These are phyloP conservation scores for Chlorella vulgaris DNA, from an alignment of 139 green algal genomes.

Conservation along the genomic window DNA sequence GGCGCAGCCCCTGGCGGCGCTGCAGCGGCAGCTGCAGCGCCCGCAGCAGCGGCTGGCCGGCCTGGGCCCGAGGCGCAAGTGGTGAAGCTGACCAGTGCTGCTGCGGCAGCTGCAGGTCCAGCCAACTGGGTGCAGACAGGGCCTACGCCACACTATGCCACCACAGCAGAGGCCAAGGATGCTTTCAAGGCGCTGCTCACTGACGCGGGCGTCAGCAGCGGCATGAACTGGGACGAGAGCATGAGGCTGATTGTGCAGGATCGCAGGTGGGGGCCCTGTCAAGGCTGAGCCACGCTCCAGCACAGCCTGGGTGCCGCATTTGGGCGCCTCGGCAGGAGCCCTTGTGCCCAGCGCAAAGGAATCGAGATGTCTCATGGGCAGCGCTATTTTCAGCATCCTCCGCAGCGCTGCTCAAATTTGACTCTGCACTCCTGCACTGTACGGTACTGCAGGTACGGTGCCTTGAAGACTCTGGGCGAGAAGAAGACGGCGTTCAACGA, in stretches of 20 bases:
- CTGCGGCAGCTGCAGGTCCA: background rate
- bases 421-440: background rate
- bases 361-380: too few relatives aligned
- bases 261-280: conserved; percentile 26
- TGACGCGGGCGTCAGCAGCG: conserved; percentile 52
- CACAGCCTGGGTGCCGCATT: background rate
- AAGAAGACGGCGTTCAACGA: conserved; percentile 94
- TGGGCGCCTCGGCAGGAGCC: background rate
- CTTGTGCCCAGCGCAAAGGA: background rate
- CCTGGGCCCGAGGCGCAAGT: conserved; percentile 8
- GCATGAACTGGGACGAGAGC: conserved; percentile 85
- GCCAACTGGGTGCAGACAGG: conserved; percentile 32
- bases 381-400: too few relatives aligned
- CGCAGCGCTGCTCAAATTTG: background rate
- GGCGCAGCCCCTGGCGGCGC: conserved; percentile 9
- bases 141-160: conserved; percentile 36
- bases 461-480: conserved; percentile 88
- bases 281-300: background rate
- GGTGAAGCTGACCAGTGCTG: conserved; percentile 12
- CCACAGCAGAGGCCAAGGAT: conserved; percentile 75
- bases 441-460: conserved; percentile 66
- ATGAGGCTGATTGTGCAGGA: conserved; percentile 78
- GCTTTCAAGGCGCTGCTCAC: conserved; percentile 93
- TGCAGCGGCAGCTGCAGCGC: background rate
- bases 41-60: background rate